These are phyloP conservation scores for Nicotiana noctiflora DNA, from an alignment of 257 asterid genomes.

Conservation along the genomic window DNA sequence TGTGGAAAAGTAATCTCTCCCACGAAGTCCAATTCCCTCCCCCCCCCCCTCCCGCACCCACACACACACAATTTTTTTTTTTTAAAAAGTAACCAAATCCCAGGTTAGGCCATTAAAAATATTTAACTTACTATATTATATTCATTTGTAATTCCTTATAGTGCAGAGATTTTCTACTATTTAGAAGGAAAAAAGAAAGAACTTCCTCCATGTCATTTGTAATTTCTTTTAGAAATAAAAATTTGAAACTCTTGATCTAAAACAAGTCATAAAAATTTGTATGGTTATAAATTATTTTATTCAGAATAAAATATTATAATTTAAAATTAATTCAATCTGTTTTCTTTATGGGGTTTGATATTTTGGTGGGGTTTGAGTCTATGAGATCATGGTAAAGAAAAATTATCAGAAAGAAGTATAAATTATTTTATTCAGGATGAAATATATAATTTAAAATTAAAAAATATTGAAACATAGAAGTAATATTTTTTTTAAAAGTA, in stretches of 20 bases:
- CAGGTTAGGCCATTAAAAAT: background rate
- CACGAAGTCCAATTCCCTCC: background rate
- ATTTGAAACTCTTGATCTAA: background rate
- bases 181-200: background rate
- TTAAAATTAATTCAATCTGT: no score
- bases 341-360: background rate
- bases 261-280: background rate
- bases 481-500: no score
- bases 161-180: background rate
- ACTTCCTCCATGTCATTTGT: background rate
- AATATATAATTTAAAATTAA: no score
- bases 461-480: no score
- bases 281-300: no score
- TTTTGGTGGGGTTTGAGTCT: background rate
- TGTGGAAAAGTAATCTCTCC: background rate
- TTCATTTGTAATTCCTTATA: background rate
- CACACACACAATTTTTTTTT: no score
- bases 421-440: no score
- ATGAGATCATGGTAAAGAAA: background rate
- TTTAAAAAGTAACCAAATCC: background rate
- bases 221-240: no score
- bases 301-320: no score
- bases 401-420: background rate
- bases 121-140: background rate
- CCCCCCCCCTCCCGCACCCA: no score